Conservation (phyloP, 2,329 filamentous ascomycete genomes). For the Xylariaceae sp. region DNA sequence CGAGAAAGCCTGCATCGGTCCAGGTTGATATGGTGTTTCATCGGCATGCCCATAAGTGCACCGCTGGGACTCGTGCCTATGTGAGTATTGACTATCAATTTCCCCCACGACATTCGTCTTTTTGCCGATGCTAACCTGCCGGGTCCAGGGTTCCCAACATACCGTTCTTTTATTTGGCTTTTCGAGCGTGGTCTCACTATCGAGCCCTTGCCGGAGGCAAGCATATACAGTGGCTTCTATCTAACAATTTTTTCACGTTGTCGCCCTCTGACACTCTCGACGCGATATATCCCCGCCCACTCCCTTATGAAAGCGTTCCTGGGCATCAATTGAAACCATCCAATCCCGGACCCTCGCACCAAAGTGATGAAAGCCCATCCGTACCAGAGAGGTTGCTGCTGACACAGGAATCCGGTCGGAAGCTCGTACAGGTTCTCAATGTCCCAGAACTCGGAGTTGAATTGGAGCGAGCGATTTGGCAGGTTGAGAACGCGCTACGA, state of each 20-base stretch:
- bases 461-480: slow-evolving; percentile 70
- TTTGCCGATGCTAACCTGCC: slow-evolving; percentile 15
- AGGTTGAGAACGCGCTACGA: slow-evolving; percentile 55
- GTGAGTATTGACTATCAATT: slow-evolving; percentile 51
- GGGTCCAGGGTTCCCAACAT: slow-evolving; percentile 74
- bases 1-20: slow-evolving; percentile 72
- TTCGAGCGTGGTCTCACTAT: slow-evolving; percentile 90
- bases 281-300: slow-evolving; percentile 56
- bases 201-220: slow-evolving; percentile 78
- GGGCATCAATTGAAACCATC: slow-evolving; percentile 28
- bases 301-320: slow-evolving; percentile 23
- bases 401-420: slow-evolving; percentile 50
- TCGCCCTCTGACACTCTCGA: slow-evolving; percentile 68
- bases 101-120: neutral
- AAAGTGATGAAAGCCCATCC: slow-evolving; percentile 9
- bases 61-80: slow-evolving; percentile 82
- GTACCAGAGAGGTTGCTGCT: slow-evolving; percentile 47
- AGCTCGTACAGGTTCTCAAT: slow-evolving; percentile 58
- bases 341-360: slow-evolving; percentile 25
- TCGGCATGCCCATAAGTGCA: slow-evolving; percentile 76
- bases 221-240: slow-evolving; percentile 76
- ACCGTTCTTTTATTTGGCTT: slow-evolving; percentile 93
- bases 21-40: slow-evolving; percentile 73
- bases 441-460: slow-evolving; percentile 69
- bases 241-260: slow-evolving; percentile 65